Base-by-base conservation (phyloP, 2,329 filamentous ascomycete species). In the Calonectria honghensis region DNA sequence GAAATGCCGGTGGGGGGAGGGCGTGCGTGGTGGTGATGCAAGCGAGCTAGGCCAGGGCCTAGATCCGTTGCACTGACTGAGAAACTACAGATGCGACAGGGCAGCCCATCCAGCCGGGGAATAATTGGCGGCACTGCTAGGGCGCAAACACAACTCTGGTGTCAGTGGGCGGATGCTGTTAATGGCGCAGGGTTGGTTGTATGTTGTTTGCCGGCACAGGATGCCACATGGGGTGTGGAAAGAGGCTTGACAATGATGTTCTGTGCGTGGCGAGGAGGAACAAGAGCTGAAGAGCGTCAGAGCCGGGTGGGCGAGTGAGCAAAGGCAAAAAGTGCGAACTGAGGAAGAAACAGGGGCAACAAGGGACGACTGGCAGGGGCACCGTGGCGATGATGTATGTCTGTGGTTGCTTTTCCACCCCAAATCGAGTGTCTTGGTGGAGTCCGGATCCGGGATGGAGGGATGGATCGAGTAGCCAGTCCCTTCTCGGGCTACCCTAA, bases 381-480 rank as follows among this genome's bases (percentile, higher is more conserved):
- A 81, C 77, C 79, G 79, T 81, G 79, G 79, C 79, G 79, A 83
- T 81, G 79, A 81, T 84, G 80, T 82, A 80, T 83, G 76, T 80
- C 78, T 82, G 75, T 81, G 80, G 81, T 82, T 80, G 77, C 79
- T 81, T 79, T 81, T 78, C 76, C 77, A 79, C 80, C 80, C 79
- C 80, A 80, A 80, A 79, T 81, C 79, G 80, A 80, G 78, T 77
- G 77, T 77, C 74, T 70, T 76, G 77, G 82, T 82, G 82, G 83
- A 81, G 80, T 82, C 83, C 82, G 82, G 82, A 84, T 84, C 82
- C 82, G 83, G 80, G 80, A 78, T 78, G 80, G 79, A 78, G 79
- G 78, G 75, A 80, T 79, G 77, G 76, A 80, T 81, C 76, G 76
- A 79, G 76, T 80, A 73, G 78, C 73, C 77, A 70, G 64, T 65